phyloP scores from a whole-genome alignment of 139 green algal genomes.

The Auxenochlorella protothecoides region DNA sequence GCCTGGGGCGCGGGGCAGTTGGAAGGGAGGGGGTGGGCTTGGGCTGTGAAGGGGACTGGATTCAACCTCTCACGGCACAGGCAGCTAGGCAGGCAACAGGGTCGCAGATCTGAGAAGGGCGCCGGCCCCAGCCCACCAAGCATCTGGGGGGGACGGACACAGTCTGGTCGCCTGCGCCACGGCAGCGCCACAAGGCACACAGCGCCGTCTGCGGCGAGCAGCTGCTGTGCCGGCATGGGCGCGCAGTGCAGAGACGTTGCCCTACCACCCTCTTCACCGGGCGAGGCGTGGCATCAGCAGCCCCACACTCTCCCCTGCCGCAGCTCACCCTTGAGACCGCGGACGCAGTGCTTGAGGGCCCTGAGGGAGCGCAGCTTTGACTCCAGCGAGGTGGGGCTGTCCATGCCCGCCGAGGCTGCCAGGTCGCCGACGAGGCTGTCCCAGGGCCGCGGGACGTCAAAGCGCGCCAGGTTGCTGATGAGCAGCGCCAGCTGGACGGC shows the following conservation, averaged over 20 bases:
- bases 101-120: neutral
- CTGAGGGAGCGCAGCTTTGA: constrained; percentile 41
- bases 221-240: too few relatives aligned
- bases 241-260: too few relatives aligned
- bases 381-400: constrained; percentile 4
- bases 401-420: constrained; percentile 11
- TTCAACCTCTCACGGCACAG: neutral
- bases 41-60: too few relatives aligned
- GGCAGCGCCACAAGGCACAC: neutral
- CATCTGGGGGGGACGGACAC: too few relatives aligned
- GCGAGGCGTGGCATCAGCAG: too few relatives aligned
- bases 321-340: constrained; percentile 30
- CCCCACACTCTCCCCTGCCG: neutral
- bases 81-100: neutral
- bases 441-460: constrained; percentile 48
- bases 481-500: constrained; percentile 59
- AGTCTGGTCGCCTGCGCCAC: neutral
- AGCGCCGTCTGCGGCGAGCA: neutral
- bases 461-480: constrained; percentile 61
- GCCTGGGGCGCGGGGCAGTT: neutral
- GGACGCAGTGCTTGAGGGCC: constrained; percentile 51
- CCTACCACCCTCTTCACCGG: too few relatives aligned
- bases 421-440: constrained; percentile 28
- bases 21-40: too few relatives aligned
- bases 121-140: too few relatives aligned